These are phyloP conservation scores for Volvariella surrecta DNA, from an alignment of 1,284 basidiomycete genomes.

Conservation along the genomic window DNA sequence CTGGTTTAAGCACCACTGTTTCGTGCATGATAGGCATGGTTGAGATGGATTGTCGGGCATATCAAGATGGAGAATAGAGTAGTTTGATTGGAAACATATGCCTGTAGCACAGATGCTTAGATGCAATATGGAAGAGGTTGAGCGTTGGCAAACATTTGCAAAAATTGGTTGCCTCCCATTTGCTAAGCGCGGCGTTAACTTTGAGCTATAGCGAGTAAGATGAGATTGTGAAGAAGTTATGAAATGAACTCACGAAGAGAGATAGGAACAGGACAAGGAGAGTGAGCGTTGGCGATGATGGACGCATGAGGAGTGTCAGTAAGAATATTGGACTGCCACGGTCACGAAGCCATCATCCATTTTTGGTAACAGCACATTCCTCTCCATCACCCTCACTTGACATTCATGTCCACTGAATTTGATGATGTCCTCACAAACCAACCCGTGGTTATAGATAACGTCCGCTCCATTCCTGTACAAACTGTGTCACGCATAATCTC, in stretches of 20 bases:
- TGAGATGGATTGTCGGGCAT: constrained; percentile 78
- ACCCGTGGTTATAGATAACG: constrained; percentile 95
- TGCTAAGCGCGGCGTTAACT: constrained; percentile 42
- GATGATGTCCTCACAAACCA: constrained; percentile 90
- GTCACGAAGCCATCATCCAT: constrained; percentile 8
- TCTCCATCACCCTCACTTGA: constrained; percentile 4
- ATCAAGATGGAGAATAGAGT: constrained; percentile 78
- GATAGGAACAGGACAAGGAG: constrained; percentile 16
- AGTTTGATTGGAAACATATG: constrained; percentile 85
- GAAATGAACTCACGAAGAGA: constrained; percentile 16
- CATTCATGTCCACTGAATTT: constrained; percentile 78
- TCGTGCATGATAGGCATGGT: constrained; percentile 88
- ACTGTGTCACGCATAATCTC: constrained; percentile 15
- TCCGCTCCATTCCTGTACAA: constrained; percentile 23
- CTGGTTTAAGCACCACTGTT: constrained; percentile 93
- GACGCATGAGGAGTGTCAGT: constrained; percentile 6
- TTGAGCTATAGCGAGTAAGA: constrained; percentile 25
- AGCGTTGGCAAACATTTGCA: constrained; percentile 59
- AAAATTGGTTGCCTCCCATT: constrained; percentile 79
- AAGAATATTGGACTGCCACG: constrained; percentile 14
- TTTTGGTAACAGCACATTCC: constrained; percentile 1
- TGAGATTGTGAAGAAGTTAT: constrained; percentile 13
- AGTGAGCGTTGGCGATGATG: constrained; percentile 9
- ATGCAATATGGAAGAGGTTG: constrained; percentile 7
- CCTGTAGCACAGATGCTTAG: constrained; percentile 45